These are phyloP conservation scores for Sphagnum contortum DNA, from an alignment of 225 moss, liverwort and hornwort species.

Conservation along the genomic window DNA sequence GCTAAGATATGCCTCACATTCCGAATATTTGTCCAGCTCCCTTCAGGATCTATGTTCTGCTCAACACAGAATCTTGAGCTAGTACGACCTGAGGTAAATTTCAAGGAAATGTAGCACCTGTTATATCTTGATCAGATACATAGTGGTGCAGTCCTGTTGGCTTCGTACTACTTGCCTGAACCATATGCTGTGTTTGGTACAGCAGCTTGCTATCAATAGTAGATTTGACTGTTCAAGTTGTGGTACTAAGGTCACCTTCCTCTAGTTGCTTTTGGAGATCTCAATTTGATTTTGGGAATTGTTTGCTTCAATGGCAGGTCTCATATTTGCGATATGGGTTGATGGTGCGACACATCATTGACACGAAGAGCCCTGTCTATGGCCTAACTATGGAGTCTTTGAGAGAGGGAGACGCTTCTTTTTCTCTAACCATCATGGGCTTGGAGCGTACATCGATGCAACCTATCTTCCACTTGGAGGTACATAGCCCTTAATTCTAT, in stretches of 20 bases:
- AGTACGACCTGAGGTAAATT: slow-evolving; percentile 75
- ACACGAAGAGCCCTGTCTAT: slow-evolving; percentile 80
- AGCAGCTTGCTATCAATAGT: too few relatives aligned
- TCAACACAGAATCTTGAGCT: slow-evolving; percentile 92
- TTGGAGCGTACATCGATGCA: slow-evolving; percentile 97
- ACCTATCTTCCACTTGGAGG: slow-evolving; percentile 96
- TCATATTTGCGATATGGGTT: slow-evolving; percentile 91
- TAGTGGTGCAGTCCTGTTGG: background rate
- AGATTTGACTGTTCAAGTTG: too few relatives aligned
- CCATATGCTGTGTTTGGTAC: too few relatives aligned
- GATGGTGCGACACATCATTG: slow-evolving; percentile 86
- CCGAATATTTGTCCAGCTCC: slow-evolving; percentile 93
- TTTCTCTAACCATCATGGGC: slow-evolving; percentile 91
- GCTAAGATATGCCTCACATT: slow-evolving; percentile 98
- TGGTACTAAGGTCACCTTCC: too few relatives aligned
- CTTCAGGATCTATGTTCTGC: slow-evolving; percentile 98
- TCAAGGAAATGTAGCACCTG: background rate
- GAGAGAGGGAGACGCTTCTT: slow-evolving; percentile 82
- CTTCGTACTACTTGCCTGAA: too few relatives aligned
- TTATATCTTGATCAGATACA: background rate
- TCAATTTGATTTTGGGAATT: too few relatives aligned
- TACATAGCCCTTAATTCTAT: slow-evolving; percentile 4
- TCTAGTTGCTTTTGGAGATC: too few relatives aligned
- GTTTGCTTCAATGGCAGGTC: slow-evolving; percentile 22
- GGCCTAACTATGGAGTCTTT: slow-evolving; percentile 74